Evolutionary conservation across 2,329 filamentous ascomycete genomes (phyloP).

Genomic region (Clonostachys byssicola): DNA sequence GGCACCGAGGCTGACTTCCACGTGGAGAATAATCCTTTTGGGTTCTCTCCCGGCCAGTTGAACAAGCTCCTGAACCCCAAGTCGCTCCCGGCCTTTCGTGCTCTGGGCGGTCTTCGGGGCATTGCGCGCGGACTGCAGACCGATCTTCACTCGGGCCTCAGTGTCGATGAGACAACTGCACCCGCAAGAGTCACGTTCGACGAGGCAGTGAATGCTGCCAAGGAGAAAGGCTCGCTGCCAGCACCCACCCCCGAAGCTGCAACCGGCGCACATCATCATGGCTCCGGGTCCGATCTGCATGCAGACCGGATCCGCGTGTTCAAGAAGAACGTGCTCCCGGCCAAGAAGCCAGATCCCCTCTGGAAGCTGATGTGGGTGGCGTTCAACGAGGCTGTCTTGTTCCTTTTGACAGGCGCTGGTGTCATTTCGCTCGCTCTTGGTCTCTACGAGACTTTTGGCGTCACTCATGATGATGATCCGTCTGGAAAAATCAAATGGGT

Average conservation of each 20-base stretch:
- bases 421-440: conserved; percentile 62
- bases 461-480: conserved; percentile 32
- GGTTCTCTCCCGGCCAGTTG: conserved; percentile 77
- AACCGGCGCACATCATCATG: too few relatives aligned
- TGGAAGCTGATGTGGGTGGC: conserved; percentile 61
- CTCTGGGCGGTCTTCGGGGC: conserved; percentile 69
- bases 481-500: conserved; percentile 55
- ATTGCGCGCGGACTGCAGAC: conserved; percentile 72
- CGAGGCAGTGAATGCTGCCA: conserved; percentile 38
- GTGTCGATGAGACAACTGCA: conserved; percentile 66
- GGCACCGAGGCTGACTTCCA: conserved; percentile 69
- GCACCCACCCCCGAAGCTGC: not conserved
- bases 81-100: conserved; percentile 71
- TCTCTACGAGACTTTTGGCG: conserved; percentile 60
- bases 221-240: not conserved
- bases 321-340: conserved; percentile 56
- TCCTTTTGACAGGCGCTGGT: conserved; percentile 61
- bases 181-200: conserved; percentile 64
- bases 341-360: conserved; percentile 58
- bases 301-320: conserved; percentile 45
- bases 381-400: conserved; percentile 65
- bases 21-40: conserved; percentile 77
- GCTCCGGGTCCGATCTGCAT: not conserved
- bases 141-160: conserved; percentile 66
- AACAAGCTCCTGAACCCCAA: conserved; percentile 84